Base-by-base conservation (phyloP, 139 green algal species). In the Astrephomene gubernaculifera region DNA sequence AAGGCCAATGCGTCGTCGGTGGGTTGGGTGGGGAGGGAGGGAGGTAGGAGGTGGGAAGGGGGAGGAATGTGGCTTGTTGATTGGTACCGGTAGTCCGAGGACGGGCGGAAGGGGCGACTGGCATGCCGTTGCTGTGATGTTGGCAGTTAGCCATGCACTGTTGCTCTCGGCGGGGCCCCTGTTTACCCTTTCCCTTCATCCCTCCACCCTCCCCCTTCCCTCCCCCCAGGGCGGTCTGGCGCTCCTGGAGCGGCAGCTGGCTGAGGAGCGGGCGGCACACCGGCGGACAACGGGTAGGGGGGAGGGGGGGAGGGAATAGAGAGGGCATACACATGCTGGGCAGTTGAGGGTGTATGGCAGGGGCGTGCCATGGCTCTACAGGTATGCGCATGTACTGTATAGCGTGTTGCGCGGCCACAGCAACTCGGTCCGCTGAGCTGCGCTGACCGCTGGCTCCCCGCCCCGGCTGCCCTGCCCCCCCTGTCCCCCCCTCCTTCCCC, bases 191-290 rank as follows among this genome's bases (percentile, higher is more conserved):
- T 8, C 21, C 61, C 17, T 21, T 8, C 63, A 10, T 12, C 29
- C 29, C 6, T n/a, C 63, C 33, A 19, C 65, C 65, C 9, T n/a
- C 65, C 65, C 65, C 21, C 35, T 9, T n/a, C 12, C 67, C 12
- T 22, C 19, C 41, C 43, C 31, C 8, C 64, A 85, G 79, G 45
- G 64, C 44, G 79, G 64, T 10, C 33, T 85, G 24, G 33, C 44
- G 6, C 7, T 54, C 22, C 64, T 85, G 63, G 33, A 76, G 44
- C 64, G 67, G 45, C 79, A 85, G 64, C 79, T 85, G 63, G 64
- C 21, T 8, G 10, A 53, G 44, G 79, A 85, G 64, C 31, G 38
- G 64, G 79, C 63, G 54, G 79, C 79, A 31, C 79, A 85, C 79
- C 43, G 79, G 33, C 36, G 64, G 31, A 85, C 79, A 29, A 82